Evolutionary conservation across 768 basidiomycete species (phyloP).

Genomic region (Royoungia palumana): DNA sequence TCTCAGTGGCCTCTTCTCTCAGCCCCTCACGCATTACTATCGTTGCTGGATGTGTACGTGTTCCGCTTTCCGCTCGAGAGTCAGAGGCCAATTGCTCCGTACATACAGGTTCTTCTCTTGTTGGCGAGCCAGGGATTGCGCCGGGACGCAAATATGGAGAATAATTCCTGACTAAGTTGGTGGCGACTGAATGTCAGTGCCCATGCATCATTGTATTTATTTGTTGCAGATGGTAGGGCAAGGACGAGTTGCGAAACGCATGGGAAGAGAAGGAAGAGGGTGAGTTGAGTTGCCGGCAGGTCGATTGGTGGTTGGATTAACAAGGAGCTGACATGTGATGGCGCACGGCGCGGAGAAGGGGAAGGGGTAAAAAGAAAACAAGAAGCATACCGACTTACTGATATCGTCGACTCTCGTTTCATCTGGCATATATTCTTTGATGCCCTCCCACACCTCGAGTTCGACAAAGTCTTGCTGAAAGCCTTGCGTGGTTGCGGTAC

Average conservation of each 20-base stretch:
- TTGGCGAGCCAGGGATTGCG: constrained; percentile 14
- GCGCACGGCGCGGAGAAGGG: constrained; percentile 22
- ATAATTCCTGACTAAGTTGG: constrained; percentile 89
- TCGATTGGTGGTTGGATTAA: constrained; percentile 25
- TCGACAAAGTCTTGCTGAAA: constrained; percentile 39
- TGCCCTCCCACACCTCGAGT: constrained; percentile 71
- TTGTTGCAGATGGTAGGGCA: constrained; percentile 21
- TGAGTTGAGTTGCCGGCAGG: constrained; percentile 24
- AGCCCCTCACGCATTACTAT: constrained; percentile 65
- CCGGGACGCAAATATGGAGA: constrained; percentile 68
- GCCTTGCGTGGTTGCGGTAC: neutral
- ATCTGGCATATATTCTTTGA: constrained; percentile 65
- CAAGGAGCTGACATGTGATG: constrained; percentile 14
- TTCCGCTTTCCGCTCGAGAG: constrained; percentile 44
- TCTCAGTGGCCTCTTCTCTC: constrained; percentile 62
- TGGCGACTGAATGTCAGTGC: constrained; percentile 79
- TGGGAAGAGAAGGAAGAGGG: constrained; percentile 24
- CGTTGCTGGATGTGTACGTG: constrained; percentile 62
- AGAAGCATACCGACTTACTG: constrained; percentile 56
- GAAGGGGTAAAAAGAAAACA: constrained; percentile 19
- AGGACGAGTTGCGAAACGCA: constrained; percentile 29
- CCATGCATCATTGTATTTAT: constrained; percentile 33
- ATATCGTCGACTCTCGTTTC: constrained; percentile 77
- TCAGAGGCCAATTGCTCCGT: constrained; percentile 1
- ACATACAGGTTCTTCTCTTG: constrained; percentile 4